Evolutionary conservation across 2,329 filamentous ascomycete species (phyloP).

Genomic region (Zasmidium angulare): DNA sequence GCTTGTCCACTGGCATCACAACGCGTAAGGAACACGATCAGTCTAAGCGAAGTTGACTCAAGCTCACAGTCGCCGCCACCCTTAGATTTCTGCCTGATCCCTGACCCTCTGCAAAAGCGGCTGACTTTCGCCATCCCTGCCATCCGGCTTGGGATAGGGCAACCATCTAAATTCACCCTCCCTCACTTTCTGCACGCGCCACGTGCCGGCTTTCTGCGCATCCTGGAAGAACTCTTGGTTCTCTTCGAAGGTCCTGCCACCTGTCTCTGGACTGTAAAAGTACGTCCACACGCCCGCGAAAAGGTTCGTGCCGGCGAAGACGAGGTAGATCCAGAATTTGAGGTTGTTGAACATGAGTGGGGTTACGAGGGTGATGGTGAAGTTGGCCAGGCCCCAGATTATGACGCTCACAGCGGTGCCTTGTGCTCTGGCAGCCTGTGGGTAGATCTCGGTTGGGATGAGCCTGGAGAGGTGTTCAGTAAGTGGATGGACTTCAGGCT

Average conservation of each 20-base stretch:
- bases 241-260: slow-evolving; percentile 59
- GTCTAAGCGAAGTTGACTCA: background rate
- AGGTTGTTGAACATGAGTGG: slow-evolving; percentile 61
- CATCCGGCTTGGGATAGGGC: slow-evolving; percentile 42
- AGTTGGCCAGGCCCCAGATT: slow-evolving; percentile 60
- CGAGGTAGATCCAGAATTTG: slow-evolving; percentile 58
- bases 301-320: slow-evolving; percentile 56
- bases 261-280: slow-evolving; percentile 54
- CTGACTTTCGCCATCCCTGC: slow-evolving; percentile 45
- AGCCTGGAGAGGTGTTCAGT: no score
- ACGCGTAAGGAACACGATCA: background rate
- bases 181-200: slow-evolving; percentile 55
- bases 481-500: no score
- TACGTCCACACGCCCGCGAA: slow-evolving; percentile 58
- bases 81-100: slow-evolving; percentile 37
- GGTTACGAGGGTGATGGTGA: slow-evolving; percentile 57
- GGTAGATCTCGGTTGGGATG: no score
- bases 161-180: slow-evolving; percentile 52
- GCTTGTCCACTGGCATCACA: background rate
- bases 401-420: slow-evolving; percentile 57
- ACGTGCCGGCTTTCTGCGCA: slow-evolving; percentile 52
- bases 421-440: slow-evolving; percentile 55
- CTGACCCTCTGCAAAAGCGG: slow-evolving; percentile 46
- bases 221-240: slow-evolving; percentile 60
- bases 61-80: background rate